Evolutionary conservation across 352 stramenopile species (phyloP).

Genomic region (Globisporangium camurandrum): DNA sequence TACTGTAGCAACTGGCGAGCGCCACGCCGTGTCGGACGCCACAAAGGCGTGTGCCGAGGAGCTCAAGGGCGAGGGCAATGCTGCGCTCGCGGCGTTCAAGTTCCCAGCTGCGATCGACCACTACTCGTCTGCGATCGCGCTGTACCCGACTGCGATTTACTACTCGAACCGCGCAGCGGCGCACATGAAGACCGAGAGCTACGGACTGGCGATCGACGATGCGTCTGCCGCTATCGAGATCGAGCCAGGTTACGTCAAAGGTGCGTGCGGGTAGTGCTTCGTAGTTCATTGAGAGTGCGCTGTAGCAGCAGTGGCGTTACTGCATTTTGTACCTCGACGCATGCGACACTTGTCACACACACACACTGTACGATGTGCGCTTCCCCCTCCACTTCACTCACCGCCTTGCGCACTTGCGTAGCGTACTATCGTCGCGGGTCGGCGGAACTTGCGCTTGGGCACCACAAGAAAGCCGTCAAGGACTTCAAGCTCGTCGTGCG

Average conservation of each 20-base stretch:
- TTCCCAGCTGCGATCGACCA: conserved; percentile 75
- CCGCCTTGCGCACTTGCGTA: no score
- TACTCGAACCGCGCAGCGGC: conserved; percentile 94
- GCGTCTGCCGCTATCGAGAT: conserved; percentile 91
- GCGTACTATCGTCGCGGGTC: conserved; percentile 97
- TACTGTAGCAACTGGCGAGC: conserved; percentile 40
- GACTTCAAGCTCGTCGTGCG: conserved; percentile 96
- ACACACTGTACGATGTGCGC: background rate
- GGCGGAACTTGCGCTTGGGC: conserved; percentile 93
- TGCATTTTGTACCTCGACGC: background rate
- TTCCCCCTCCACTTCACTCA: background rate
- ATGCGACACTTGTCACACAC: background rate
- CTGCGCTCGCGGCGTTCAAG: conserved; percentile 71
- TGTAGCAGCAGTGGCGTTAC: background rate
- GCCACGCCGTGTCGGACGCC: conserved; percentile 53
- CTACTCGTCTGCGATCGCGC: conserved; percentile 87
- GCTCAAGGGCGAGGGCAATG: conserved; percentile 84
- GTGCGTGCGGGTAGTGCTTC: conserved; percentile 13
- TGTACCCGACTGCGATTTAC: conserved; percentile 88
- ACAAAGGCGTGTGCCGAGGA: conserved; percentile 58
- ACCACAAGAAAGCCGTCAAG: conserved; percentile 96
- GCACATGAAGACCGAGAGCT: conserved; percentile 98
- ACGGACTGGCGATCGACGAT: conserved; percentile 96
- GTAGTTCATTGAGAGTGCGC: background rate
- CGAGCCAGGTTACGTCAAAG: conserved; percentile 96